A percentile compares a stretch with the other conserved stretches of the same genome.
phyloP scores from a whole-genome alignment of 1,284 basidiomycete genomes.

The Hypsizygus ulmarius region DNA sequence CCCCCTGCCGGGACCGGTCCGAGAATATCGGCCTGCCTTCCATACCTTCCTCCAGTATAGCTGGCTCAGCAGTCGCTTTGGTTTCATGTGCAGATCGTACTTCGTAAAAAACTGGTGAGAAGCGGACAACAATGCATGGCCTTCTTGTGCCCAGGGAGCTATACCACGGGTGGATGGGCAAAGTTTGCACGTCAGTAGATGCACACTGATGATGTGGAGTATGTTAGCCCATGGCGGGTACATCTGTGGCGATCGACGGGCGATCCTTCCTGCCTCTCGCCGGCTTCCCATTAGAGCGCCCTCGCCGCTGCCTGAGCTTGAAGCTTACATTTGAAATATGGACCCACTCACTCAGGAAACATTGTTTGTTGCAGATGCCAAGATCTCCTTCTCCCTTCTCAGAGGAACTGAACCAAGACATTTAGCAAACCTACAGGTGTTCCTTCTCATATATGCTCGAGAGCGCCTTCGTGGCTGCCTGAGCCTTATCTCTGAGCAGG shows the following conservation, averaged over 20 bases:
- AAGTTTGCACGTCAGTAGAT: slow-evolving; percentile 96
- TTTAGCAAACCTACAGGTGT: too few relatives aligned
- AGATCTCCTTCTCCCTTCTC: too few relatives aligned
- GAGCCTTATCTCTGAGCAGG: too few relatives aligned
- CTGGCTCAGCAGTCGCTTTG: slow-evolving; percentile 36
- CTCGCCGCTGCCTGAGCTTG: too few relatives aligned
- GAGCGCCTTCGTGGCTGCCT: too few relatives aligned
- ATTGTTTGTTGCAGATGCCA: too few relatives aligned
- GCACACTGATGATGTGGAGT: slow-evolving; percentile 72
- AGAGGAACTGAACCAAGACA: too few relatives aligned
- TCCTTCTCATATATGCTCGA: too few relatives aligned
- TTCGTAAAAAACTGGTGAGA: slow-evolving; percentile 93
- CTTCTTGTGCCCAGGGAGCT: slow-evolving; percentile 95
- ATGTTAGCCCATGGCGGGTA: slow-evolving; percentile 19
- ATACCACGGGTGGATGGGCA: slow-evolving; percentile 86
- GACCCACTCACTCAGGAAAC: too few relatives aligned
- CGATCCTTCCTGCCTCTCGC: slow-evolving; percentile 54
- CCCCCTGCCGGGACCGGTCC: slow-evolving; percentile 32
- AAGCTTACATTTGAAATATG: too few relatives aligned
- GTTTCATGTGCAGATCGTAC: slow-evolving; percentile 58
- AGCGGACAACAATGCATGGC: slow-evolving; percentile 90
- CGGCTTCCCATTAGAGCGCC: slow-evolving; percentile 46
- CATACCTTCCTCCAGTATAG: slow-evolving; percentile 65
- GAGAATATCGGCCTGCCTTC: slow-evolving; percentile 65
- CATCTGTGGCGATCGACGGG: slow-evolving; percentile 38